These are phyloP conservation scores for Rosa hybrid DNA, from an alignment of 331 rosid species.

Conservation along the genomic window DNA sequence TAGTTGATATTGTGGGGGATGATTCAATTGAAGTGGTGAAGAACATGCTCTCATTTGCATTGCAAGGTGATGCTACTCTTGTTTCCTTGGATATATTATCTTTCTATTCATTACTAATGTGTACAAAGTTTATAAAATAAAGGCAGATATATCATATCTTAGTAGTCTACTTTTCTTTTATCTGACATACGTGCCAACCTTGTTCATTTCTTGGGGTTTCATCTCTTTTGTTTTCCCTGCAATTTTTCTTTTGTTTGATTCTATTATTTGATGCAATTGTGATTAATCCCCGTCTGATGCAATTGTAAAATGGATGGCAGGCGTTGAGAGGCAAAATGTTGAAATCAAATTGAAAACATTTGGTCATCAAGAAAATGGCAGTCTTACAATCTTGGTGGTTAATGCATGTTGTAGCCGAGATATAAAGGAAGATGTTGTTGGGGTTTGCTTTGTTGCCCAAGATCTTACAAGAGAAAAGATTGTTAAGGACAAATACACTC, in stretches of 20 bases:
- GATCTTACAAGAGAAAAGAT: constrained; percentile 44
- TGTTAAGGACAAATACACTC: constrained; percentile 40
- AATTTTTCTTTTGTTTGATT: background rate
- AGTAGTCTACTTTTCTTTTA: background rate
- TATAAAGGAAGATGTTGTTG: constrained; percentile 35
- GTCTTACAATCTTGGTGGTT: constrained; percentile 40
- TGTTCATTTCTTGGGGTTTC: background rate
- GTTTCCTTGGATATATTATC: background rate
- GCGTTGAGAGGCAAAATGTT: constrained; percentile 37
- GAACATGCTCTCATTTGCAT: constrained; percentile 36
- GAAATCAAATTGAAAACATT: constrained; percentile 45
- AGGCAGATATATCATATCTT: background rate
- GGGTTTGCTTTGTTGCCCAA: constrained; percentile 41
- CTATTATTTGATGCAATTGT: background rate
- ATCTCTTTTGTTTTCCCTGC: background rate
- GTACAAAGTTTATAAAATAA: background rate
- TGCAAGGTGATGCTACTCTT: constrained; percentile 33
- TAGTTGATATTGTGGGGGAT: constrained; percentile 35
- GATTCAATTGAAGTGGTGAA: constrained; percentile 43
- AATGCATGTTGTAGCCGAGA: constrained; percentile 50
- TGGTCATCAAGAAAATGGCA: constrained; percentile 28
- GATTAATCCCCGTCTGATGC: background rate
- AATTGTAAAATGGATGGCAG: constrained; percentile 29
- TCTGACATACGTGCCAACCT: background rate
- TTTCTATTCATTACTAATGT: background rate